A percentile compares a stretch with the other conserved stretches of the same genome.
Evolutionary conservation across 257 asterid genomes (phyloP).

Genomic region (Rauvolfia tetraphylla): DNA sequence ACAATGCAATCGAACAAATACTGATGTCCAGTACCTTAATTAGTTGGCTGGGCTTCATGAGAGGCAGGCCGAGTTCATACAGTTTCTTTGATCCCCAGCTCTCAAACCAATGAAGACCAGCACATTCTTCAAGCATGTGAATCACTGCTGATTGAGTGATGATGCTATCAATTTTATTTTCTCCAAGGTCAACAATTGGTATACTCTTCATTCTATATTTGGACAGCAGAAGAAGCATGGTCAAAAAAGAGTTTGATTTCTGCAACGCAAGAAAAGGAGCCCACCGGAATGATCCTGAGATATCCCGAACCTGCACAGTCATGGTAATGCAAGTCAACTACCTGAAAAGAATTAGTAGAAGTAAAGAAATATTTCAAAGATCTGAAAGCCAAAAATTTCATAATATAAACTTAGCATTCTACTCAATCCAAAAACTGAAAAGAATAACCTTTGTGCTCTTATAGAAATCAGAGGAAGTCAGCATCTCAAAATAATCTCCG

Average conservation of each 20-base stretch:
- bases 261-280: constrained; percentile 98
- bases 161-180: constrained; percentile 66
- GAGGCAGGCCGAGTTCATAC: constrained; percentile 85
- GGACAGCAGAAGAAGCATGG: constrained; percentile 91
- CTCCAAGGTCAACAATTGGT: constrained; percentile 91
- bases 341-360: neutral
- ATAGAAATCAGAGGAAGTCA: constrained; percentile 81
- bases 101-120: constrained; percentile 97
- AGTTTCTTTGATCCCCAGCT: constrained; percentile 93
- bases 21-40: constrained; percentile 48
- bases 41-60: constrained; percentile 55
- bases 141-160: constrained; percentile 94
- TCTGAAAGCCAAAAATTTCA: neutral
- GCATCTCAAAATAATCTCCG: constrained; percentile 78
- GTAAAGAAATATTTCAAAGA: constrained; percentile 7
- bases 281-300: constrained; percentile 96
- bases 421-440: constrained; percentile 2
- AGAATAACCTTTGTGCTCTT: constrained; percentile 74
- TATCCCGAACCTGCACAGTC: constrained; percentile 74
- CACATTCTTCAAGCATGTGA: constrained; percentile 96
- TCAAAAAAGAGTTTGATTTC: constrained; percentile 81
- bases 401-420: neutral
- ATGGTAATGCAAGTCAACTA: constrained; percentile 5
- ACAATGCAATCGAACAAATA: neutral
- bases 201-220: constrained; percentile 94